These are phyloP conservation scores for Hibiscus tridactylites DNA, from an alignment of 345 rosid species.

Conservation along the genomic window DNA sequence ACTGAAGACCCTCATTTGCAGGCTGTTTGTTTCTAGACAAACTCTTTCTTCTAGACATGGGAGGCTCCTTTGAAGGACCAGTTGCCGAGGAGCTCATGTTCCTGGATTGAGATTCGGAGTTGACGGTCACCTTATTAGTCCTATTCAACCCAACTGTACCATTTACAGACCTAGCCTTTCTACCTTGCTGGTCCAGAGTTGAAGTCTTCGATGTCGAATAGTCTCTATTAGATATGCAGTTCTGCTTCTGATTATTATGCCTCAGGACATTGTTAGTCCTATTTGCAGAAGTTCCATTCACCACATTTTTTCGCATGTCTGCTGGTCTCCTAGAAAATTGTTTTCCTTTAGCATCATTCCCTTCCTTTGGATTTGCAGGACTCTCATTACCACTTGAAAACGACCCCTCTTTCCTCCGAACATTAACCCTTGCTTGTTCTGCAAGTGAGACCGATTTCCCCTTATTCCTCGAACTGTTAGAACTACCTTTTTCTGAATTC, in stretches of 20 bases:
- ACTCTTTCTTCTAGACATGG: conserved; percentile 32
- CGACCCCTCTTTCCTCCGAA: conserved; percentile 35
- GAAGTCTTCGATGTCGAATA: conserved; percentile 29
- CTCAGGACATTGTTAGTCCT: conserved; percentile 35
- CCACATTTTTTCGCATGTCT: conserved; percentile 21
- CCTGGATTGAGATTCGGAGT: conserved; percentile 29
- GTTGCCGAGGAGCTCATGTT: conserved; percentile 19
- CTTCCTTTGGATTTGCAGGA: conserved; percentile 36
- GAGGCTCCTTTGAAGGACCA: conserved; percentile 27
- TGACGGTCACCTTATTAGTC: conserved; percentile 14
- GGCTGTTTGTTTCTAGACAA: conserved; percentile 33
- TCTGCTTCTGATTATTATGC: conserved; percentile 74
- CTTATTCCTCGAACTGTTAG: conserved; percentile 33
- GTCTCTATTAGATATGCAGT: conserved; percentile 26
- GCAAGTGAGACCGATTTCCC: conserved; percentile 32
- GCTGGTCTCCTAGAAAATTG: conserved; percentile 28
- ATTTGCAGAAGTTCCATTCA: conserved; percentile 30
- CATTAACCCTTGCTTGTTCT: conserved; percentile 37
- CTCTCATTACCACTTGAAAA: conserved; percentile 22
- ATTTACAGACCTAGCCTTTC: conserved; percentile 26
- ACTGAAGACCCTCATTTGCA: conserved; percentile 21
- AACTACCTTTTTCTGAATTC: conserved; percentile 23
- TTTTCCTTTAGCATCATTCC: conserved; percentile 30
- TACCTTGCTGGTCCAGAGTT: conserved; percentile 26
- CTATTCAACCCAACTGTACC: conserved; percentile 27